Evolutionary conservation across 73 alveolate genomes (phyloP), one percentile per base, ranked within the genome.

Genomic region (Paraurostyla sp.): DNA sequence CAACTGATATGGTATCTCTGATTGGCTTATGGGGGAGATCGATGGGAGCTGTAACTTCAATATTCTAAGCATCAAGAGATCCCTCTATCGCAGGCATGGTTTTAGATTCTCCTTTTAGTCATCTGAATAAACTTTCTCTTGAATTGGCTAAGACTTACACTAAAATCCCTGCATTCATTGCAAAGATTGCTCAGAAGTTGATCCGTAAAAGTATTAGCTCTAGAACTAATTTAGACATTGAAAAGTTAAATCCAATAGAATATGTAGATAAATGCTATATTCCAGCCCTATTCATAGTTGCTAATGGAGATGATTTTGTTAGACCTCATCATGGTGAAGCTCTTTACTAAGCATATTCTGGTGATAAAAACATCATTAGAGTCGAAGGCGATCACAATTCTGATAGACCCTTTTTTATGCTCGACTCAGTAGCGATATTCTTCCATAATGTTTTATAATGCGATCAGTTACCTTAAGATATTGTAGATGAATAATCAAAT

Each of bases 11-110:
- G 71, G 99, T 96, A 23, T 85, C 97, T 6, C 76, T 93, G 38
- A 94, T 96, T 51, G 99, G 98, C 3, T 86, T 96, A 30, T 96
- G 99, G 98, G 99, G 99, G 3, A 57, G 97, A 38, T 88, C 97
- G 0, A 96, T 96, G 99, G 99, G 99, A 13, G 98, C 99, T 0
- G 99, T 93, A 0, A 94, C 99, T 27, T 92, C 97, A 7, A 85
- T 96, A 6, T 60, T 76, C 81, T 91, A 91, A 81, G 97, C 96
- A 38, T 41, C 88, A 18, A 43, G 69, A 84, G 88, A 93, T 45
- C 91, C 90, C 0, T 30, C 88, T 13, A 94, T 96, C n/a, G 96
- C 97, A 36, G 98, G 98, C 9, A 54, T 94, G 73, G 92, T 96
- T 22, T 84, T 94, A 62, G 99, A 96, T 91, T 92, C 98, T 2